Evolutionary conservation across 169 alveolate genomes (phyloP), one percentile per base, ranked within the genome.

Genomic region (Eimeria zaria): DNA sequence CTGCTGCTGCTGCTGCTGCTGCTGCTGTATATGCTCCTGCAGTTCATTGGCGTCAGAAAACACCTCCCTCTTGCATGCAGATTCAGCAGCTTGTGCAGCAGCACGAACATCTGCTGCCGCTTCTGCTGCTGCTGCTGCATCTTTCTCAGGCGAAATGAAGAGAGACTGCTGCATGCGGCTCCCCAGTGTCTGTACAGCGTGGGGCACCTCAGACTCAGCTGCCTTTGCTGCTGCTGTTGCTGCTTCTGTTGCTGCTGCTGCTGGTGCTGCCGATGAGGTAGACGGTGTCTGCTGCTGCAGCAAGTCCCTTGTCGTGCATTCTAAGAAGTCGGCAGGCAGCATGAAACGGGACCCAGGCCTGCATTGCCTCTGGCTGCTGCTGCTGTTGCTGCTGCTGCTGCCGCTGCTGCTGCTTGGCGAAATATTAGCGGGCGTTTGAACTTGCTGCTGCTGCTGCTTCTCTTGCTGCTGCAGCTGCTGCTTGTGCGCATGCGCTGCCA

Each of bases 101-200:
- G 88, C 58, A 41, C 62, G 60, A 41, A 16, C 18, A 36, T 14
- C 80, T 33, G 85, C 53, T 74, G 58, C 85, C 41, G 36, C 85
- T 74, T 16, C 58, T 81, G 89, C 89, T 46, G 89, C 1, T 48
- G 36, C 71, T 48, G 64, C 89, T 24, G 89, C 48, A 0, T 30
- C 55, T 46, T 46, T 71, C 11, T 46, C 33, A 27, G 36, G 12
- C 48, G 58, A 22, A 44, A 81, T 48, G 89, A 81, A 81, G 46
- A 51, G 55, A 20, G 89, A 81, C 71, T 81, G 71, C 89, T 27
- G 64, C 89, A 81, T 48, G 71, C 89, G 89, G 36, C 89, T 48
- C 22, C 71, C 73, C 73, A 81, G 51, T 46, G 89, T 51, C 44
- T 81, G 73, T 51, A 46, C 14, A 48, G 73, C 51, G 24, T 81